Conservation (phyloP, 2,329 filamentous ascomycete species). For the Venturiaceae sp. region DNA sequence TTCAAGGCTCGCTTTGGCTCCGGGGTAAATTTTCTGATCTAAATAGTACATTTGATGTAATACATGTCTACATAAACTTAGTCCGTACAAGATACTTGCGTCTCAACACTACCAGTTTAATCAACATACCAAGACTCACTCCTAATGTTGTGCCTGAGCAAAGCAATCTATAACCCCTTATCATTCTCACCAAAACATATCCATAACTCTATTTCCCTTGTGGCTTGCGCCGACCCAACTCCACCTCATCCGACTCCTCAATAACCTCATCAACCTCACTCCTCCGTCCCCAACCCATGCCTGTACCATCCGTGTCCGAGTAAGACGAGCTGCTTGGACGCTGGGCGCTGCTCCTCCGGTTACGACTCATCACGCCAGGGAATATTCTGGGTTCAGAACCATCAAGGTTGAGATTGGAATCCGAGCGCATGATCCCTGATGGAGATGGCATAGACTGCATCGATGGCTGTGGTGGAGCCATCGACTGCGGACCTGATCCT, state of each 20-base stretch:
- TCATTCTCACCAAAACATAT: no score
- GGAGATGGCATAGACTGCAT: not conserved
- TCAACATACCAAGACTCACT: no score
- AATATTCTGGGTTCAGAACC: constrained; percentile 60
- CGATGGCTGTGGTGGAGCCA: constrained; percentile 33
- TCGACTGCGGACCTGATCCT: constrained; percentile 28
- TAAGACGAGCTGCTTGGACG: not conserved
- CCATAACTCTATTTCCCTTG: no score
- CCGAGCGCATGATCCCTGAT: not conserved
- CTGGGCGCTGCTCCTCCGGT: constrained; percentile 3
- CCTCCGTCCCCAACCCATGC: constrained; percentile 1
- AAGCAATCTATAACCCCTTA: no score
- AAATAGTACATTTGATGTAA: no score
- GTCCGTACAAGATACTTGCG: no score
- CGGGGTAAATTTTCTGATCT: no score
- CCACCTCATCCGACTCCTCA: not conserved
- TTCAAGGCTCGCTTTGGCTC: no score
- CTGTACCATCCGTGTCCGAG: not conserved
- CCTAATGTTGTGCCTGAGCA: no score
- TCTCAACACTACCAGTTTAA: no score
- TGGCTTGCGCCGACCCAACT: no score
- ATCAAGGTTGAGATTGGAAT: constrained; percentile 19
- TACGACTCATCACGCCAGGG: constrained; percentile 52
- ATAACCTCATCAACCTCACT: constrained; percentile 6
- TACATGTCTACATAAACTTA: no score